Evolutionary conservation across 805 yeast species (phyloP).

Genomic region (Hanseniaspora hatyaiensis): DNA sequence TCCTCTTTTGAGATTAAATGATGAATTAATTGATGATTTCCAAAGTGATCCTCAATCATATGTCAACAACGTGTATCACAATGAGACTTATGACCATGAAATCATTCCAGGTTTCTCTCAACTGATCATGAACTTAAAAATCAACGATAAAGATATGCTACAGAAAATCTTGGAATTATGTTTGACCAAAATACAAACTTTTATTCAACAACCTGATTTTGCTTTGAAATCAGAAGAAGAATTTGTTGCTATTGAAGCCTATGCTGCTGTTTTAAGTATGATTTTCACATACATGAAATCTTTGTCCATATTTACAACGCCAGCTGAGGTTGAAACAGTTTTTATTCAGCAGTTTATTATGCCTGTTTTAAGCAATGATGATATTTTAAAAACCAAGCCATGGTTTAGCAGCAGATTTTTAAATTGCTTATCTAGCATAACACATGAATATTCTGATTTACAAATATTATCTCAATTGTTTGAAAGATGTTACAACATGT

Average conservation of each 20-base stretch:
- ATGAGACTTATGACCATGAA: constrained; percentile 13
- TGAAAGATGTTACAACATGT: constrained; percentile 34
- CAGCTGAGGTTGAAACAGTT: constrained; percentile 7
- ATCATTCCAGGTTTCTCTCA: constrained; percentile 7
- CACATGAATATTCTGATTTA: constrained; percentile 30
- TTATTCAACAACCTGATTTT: no score
- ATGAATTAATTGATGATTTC: constrained; percentile 8
- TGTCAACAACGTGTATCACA: constrained; percentile 12
- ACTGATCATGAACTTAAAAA: constrained; percentile 11
- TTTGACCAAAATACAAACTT: constrained; percentile 1
- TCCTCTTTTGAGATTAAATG: constrained; percentile 10
- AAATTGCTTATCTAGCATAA: constrained; percentile 41
- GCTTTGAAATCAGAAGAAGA: no score
- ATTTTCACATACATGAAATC: not conserved
- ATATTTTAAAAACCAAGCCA: constrained; percentile 24
- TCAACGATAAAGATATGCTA: not conserved
- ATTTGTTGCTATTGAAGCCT: not conserved
- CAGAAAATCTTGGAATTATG: constrained; percentile 4
- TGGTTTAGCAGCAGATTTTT: constrained; percentile 64
- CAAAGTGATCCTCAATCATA: constrained; percentile 11
- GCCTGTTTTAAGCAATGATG: constrained; percentile 7
- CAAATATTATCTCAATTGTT: constrained; percentile 32
- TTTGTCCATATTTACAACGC: not conserved
- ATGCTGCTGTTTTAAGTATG: constrained; percentile 6
- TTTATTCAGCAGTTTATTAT: constrained; percentile 4